Evolutionary conservation across 495 filamentous ascomycete genomes (phyloP).

Genomic region (Peziza echinospora): DNA sequence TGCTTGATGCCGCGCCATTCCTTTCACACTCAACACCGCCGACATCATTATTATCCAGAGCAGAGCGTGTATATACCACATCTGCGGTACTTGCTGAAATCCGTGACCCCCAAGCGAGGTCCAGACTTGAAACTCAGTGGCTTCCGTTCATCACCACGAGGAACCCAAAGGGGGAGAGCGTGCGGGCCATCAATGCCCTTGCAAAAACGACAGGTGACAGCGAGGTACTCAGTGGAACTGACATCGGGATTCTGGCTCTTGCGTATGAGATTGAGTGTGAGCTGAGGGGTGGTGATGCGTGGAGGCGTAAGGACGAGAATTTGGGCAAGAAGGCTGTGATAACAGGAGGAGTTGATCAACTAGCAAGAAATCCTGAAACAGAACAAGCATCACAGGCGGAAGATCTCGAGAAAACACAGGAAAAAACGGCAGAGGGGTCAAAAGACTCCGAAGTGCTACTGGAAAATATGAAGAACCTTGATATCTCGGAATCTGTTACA

Average conservation of each 20-base stretch:
- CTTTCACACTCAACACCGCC: constrained; percentile 36
- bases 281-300: not conserved
- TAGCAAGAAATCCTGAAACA: not conserved
- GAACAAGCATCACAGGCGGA: constrained; percentile 1
- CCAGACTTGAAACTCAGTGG: constrained; percentile 58
- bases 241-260: constrained; percentile 73
- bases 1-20: constrained; percentile 80
- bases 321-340: not conserved
- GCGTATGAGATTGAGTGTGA: constrained; percentile 49
- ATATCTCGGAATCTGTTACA: not conserved
- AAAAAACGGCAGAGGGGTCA: constrained; percentile 2
- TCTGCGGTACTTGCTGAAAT: constrained; percentile 79
- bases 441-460: constrained; percentile 8
- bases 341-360: not conserved
- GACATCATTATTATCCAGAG: constrained; percentile 37
- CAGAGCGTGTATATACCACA: constrained; percentile 61
- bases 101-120: constrained; percentile 57
- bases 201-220: constrained; percentile 77
- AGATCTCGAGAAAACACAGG: constrained; percentile 3
- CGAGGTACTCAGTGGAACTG: constrained; percentile 61
- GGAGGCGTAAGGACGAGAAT: constrained; percentile 5
- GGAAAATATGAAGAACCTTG: not conserved
- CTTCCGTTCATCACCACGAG: constrained; percentile 65
- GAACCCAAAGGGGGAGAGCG: constrained; percentile 46
- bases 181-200: constrained; percentile 64